Evolutionary conservation across 1,284 basidiomycete genomes (phyloP).

Genomic region (Coniferiporia sulphurascens): DNA sequence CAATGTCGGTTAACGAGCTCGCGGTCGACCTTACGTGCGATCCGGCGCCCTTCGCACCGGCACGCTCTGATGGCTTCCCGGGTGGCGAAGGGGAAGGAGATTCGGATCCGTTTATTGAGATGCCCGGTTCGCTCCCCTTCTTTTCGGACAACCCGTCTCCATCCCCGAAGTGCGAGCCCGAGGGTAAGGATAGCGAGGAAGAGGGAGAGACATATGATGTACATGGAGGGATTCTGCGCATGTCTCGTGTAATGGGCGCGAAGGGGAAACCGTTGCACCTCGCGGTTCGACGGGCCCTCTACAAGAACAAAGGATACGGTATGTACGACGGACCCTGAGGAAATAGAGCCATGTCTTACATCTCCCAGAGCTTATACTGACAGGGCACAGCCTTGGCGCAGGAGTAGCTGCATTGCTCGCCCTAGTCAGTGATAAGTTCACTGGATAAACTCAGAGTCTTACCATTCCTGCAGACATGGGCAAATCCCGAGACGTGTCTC

Average conservation of each 20-base stretch:
- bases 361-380: slow-evolving; percentile 59
- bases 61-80: slow-evolving; percentile 29
- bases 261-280: slow-evolving; percentile 72
- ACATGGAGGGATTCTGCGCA: slow-evolving; percentile 75
- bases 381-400: slow-evolving; percentile 86
- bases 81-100: slow-evolving; percentile 25
- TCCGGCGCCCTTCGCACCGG: slow-evolving; percentile 59
- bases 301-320: slow-evolving; percentile 69
- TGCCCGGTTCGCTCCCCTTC: slow-evolving; percentile 28
- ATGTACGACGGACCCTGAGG: slow-evolving; percentile 17
- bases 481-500: slow-evolving; percentile 68
- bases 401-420: slow-evolving; percentile 78
- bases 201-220: slow-evolving; percentile 46
- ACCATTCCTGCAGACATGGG: slow-evolving; percentile 65
- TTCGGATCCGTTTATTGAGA: slow-evolving; percentile 25
- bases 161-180: neutral
- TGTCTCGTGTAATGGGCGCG: slow-evolving; percentile 75
- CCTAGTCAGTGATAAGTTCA: slow-evolving; percentile 42
- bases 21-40: slow-evolving; percentile 81
- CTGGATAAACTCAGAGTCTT: slow-evolving; percentile 2
- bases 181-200: slow-evolving; percentile 17
- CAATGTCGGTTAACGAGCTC: slow-evolving; percentile 78
- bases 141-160: slow-evolving; percentile 9
- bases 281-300: slow-evolving; percentile 66
- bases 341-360: neutral